Evolutionary conservation across 768 basidiomycete species (phyloP).

Genomic region (Collybia sp.): DNA sequence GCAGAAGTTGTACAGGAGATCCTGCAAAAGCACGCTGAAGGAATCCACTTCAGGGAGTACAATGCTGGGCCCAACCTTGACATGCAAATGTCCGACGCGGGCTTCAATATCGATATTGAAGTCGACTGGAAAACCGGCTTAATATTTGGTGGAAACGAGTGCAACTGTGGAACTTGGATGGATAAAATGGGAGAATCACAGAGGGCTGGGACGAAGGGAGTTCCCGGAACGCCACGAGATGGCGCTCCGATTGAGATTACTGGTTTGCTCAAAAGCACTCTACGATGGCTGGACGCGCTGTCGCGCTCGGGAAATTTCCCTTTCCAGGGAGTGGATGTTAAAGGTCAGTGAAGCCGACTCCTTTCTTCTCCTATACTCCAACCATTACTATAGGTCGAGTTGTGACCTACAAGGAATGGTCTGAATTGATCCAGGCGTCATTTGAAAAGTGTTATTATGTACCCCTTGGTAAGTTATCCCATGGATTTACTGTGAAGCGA

Average conservation of each 20-base stretch:
- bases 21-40: conserved; percentile 86
- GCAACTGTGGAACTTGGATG: conserved; percentile 97
- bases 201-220: conserved; percentile 89
- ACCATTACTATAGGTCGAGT: conserved; percentile 61
- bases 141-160: conserved; percentile 78
- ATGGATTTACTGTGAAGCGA: background rate
- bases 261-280: conserved; percentile 86
- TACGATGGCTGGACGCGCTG: conserved; percentile 82
- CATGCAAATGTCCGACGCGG: conserved; percentile 90
- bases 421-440: conserved; percentile 71
- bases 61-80: conserved; percentile 98
- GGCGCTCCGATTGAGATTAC: conserved; percentile 96
- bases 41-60: conserved; percentile 92
- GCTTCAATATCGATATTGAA: conserved; percentile 88
- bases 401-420: conserved; percentile 91
- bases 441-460: conserved; percentile 94
- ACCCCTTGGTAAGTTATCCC: conserved; percentile 54
- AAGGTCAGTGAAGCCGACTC: conserved; percentile 43
- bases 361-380: conserved; percentile 30
- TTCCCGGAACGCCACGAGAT: conserved; percentile 95
- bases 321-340: conserved; percentile 83
- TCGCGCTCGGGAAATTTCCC: conserved; percentile 70
- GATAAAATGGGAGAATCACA: conserved; percentile 97
- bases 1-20: conserved; percentile 98
- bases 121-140: conserved; percentile 98